These are phyloP conservation scores for Tuber indicum DNA, from an alignment of 495 filamentous ascomycete species.

Conservation along the genomic window DNA sequence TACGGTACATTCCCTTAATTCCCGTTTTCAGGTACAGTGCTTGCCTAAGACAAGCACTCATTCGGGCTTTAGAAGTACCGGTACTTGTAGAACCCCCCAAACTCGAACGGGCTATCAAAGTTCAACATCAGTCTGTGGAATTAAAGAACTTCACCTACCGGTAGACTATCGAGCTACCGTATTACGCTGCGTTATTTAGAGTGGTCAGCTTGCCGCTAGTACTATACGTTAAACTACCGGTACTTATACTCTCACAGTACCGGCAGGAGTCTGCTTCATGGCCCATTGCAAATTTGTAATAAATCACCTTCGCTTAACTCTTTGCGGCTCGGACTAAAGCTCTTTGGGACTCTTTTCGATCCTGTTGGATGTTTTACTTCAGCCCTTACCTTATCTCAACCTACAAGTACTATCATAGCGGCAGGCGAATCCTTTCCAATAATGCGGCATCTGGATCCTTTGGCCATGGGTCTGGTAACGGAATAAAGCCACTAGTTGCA, in stretches of 20 bases:
- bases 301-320: neutral
- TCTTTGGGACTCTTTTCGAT: neutral
- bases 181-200: neutral
- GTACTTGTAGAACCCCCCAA: neutral
- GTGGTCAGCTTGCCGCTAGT: neutral
- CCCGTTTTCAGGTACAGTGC: neutral
- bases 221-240: no score
- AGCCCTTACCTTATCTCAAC: conserved; percentile 1
- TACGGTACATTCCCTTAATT: neutral
- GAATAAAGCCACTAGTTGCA: neutral
- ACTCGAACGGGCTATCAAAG: neutral
- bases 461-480: neutral
- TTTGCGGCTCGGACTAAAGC: neutral
- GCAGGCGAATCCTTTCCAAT: neutral
- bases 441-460: neutral
- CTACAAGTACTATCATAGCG: neutral
- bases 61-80: neutral
- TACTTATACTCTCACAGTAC: no score
- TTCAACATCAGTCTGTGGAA: neutral
- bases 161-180: no score
- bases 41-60: neutral
- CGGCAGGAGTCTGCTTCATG: neutral
- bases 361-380: neutral
- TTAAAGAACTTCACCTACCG: neutral
- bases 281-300: neutral